Evolutionary conservation across 148 eudicot species (phyloP).

Genomic region (Rhododendron henanense): DNA sequence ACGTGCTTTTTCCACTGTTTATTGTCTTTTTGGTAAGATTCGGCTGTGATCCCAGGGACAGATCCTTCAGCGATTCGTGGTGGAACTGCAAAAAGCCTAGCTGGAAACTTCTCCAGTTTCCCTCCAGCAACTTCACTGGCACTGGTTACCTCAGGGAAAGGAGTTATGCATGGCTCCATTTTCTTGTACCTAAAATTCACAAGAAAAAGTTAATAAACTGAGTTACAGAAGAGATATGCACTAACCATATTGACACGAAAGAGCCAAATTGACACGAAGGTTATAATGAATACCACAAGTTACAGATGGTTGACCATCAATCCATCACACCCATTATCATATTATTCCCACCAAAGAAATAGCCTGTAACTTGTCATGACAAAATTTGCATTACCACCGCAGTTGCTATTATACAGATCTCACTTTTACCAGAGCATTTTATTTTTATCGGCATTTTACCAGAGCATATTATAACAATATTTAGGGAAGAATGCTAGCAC

Average conservation of each 20-base stretch:
- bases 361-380: background rate
- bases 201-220: background rate
- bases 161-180: conserved; percentile 29
- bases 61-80: conserved; percentile 30
- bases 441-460: background rate
- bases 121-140: conserved; percentile 11
- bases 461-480: background rate
- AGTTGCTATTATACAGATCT: background rate
- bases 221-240: background rate
- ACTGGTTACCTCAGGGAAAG: conserved; percentile 11
- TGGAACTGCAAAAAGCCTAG: conserved; percentile 31
- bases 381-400: background rate
- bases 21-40: conserved; percentile 30
- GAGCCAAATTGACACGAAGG: background rate
- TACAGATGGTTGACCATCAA: background rate
- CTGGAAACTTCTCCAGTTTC: conserved; percentile 31
- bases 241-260: background rate
- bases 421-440: background rate
- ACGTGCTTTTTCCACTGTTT: conserved; percentile 36
- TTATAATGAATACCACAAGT: background rate
- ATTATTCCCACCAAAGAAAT: background rate
- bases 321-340: background rate
- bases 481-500: background rate
- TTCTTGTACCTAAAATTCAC: conserved; percentile 24
- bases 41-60: conserved; percentile 31